Percentiles rank a stretch among this genome's conserved stretches.
phyloP scores from a whole-genome alignment of 352 stramenopile species.

The Phytophthora uliginosa region DNA sequence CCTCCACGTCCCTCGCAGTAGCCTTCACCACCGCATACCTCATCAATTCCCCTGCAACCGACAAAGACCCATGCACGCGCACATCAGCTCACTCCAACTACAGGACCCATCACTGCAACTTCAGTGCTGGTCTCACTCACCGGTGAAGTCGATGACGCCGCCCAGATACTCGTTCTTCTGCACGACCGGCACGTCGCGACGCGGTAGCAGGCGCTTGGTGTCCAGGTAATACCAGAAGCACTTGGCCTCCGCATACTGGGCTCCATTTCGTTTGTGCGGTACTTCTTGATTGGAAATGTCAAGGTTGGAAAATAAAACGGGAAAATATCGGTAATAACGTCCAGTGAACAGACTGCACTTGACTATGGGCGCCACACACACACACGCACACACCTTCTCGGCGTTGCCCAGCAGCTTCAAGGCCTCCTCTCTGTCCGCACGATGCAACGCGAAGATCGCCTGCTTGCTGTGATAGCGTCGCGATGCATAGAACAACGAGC shows the following conservation, averaged over 20 bases:
- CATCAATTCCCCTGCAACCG: constrained; percentile 80
- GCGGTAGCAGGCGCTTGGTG: constrained; percentile 60
- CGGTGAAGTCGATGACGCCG: constrained; percentile 96
- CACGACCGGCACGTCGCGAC: constrained; percentile 60
- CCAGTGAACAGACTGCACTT: not conserved
- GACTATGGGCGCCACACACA: not conserved
- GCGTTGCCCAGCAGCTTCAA: constrained; percentile 59
- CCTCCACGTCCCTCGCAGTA: constrained; percentile 83
- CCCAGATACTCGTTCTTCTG: constrained; percentile 94
- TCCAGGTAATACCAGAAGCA: constrained; percentile 92
- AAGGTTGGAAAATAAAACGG: not conserved
- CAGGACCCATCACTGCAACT: not conserved
- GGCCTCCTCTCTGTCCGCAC: constrained; percentile 75
- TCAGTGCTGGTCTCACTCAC: constrained; percentile 42
- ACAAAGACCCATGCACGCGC: not conserved
- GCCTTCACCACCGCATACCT: constrained; percentile 92
- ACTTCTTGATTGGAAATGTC: constrained; percentile 4
- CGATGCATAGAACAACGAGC: constrained; percentile 9
- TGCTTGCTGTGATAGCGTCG: constrained; percentile 86
- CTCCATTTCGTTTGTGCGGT: constrained; percentile 16
- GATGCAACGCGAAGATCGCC: constrained; percentile 96
- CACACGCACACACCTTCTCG: constrained; percentile 45
- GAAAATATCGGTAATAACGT: constrained; percentile 21
- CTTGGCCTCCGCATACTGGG: constrained; percentile 92
- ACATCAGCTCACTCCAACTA: not conserved